phyloP scores from a whole-genome alignment of 2,329 filamentous ascomycete genomes.

The Metarhizium sp. region DNA sequence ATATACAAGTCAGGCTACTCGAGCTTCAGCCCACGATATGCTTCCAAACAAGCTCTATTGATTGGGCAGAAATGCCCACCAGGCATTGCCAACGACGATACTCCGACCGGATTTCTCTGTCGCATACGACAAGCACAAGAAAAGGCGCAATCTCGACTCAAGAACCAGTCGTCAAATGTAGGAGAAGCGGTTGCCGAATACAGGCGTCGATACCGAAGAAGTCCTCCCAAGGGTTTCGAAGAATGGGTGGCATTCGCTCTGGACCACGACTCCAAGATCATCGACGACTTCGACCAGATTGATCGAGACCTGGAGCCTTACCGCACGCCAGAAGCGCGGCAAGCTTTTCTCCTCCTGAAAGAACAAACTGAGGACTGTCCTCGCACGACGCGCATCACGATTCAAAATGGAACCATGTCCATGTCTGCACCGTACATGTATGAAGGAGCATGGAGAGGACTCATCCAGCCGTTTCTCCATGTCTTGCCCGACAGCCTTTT shows the following conservation, averaged over 20 bases:
- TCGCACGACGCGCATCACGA: slow-evolving; percentile 22
- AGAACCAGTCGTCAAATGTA: no score
- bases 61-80: no score
- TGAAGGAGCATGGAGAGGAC: background rate
- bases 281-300: slow-evolving; percentile 41
- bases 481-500: slow-evolving; percentile 29
- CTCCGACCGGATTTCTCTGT: no score
- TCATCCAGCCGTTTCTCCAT: background rate
- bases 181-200: slow-evolving; percentile 25
- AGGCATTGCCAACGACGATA: no score
- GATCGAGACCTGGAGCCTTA: slow-evolving; percentile 30
- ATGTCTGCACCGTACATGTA: background rate
- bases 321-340: slow-evolving; percentile 24
- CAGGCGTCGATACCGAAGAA: slow-evolving; percentile 27
- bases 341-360: slow-evolving; percentile 20
- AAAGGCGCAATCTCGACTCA: no score
- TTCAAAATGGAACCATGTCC: slow-evolving; percentile 22
- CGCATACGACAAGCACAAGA: no score
- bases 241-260: slow-evolving; percentile 35
- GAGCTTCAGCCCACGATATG: no score
- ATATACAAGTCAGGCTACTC: no score
- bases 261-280: slow-evolving; percentile 30
- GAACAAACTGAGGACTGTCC: slow-evolving; percentile 18
- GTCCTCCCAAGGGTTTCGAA: slow-evolving; percentile 37
- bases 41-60: no score